These are phyloP conservation scores for Quercus rubra DNA, from an alignment of 306 rosid species.

Conservation along the genomic window DNA sequence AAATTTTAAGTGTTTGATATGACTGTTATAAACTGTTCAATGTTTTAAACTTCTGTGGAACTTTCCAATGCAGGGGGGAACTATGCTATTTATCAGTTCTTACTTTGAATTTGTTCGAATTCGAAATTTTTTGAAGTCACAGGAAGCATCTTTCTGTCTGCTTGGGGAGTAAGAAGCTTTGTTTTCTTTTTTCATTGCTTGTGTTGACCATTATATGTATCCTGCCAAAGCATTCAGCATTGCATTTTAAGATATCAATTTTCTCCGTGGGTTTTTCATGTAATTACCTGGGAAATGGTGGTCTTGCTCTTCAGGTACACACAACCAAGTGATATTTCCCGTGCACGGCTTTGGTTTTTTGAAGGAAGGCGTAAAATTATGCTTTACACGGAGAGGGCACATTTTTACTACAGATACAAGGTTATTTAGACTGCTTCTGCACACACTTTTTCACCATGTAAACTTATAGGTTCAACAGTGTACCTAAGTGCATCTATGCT, in stretches of 20 bases:
- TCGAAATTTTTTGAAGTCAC: slow-evolving; percentile 77
- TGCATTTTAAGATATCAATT: not conserved
- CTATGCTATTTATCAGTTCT: slow-evolving; percentile 76
- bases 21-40: not conserved
- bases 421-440: slow-evolving; percentile 29
- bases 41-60: slow-evolving; percentile 13
- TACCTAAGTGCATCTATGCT: not conserved
- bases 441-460: not conserved
- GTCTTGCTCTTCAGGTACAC: slow-evolving; percentile 60
- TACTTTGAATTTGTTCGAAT: slow-evolving; percentile 78
- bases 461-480: not conserved
- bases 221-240: not conserved
- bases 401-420: slow-evolving; percentile 91
- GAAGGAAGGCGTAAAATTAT: slow-evolving; percentile 72
- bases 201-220: not conserved
- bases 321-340: slow-evolving; percentile 70
- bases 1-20: not conserved
- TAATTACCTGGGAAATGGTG: slow-evolving; percentile 12
- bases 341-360: slow-evolving; percentile 77
- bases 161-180: slow-evolving; percentile 83
- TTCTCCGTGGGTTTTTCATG: not conserved
- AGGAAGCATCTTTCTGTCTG: slow-evolving; percentile 81
- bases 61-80: slow-evolving; percentile 67
- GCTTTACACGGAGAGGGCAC: slow-evolving; percentile 93
- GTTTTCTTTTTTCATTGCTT: slow-evolving; percentile 10